Evolutionary conservation across 352 stramenopile species (phyloP).

Genomic region (Phytophthora multivora): DNA sequence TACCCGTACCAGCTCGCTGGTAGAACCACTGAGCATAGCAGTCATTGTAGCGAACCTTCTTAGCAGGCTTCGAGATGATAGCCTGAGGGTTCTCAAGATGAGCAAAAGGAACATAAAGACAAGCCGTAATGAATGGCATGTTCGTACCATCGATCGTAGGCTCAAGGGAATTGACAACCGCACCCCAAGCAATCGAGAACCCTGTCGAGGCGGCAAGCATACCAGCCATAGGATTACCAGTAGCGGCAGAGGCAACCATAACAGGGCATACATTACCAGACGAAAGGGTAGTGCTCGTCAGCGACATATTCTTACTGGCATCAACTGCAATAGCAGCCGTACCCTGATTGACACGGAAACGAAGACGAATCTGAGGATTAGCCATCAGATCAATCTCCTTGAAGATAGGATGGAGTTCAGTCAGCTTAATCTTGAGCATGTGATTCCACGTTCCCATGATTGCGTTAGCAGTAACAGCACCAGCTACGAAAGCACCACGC

Average conservation of each 20-base stretch:
- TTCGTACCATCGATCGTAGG: conserved; percentile 1
- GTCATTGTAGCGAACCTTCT: conserved; percentile 13
- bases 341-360: conserved; percentile 15
- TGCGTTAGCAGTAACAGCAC: not conserved
- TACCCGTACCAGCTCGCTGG: conserved; percentile 2
- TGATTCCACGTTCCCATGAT: not conserved
- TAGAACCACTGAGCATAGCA: conserved; percentile 16
- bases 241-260: not conserved
- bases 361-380: conserved; percentile 9
- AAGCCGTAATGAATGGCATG: conserved; percentile 2
- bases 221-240: not conserved
- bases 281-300: conserved; percentile 1
- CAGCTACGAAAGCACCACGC: conserved; percentile 9
- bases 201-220: not conserved
- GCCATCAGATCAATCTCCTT: conserved; percentile 9
- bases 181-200: conserved; percentile 4
- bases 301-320: not conserved
- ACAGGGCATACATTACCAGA: not conserved
- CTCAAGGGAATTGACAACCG: conserved; percentile 4
- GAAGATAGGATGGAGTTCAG: conserved; percentile 11
- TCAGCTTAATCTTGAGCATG: conserved; percentile 10
- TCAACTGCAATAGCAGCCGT: not conserved
- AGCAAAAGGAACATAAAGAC: conserved; percentile 3
- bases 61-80: conserved; percentile 6
- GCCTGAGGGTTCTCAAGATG: conserved; percentile 7